These are phyloP conservation scores for Jatropha curcas DNA, from an alignment of 345 rosid genomes.

Conservation along the genomic window DNA sequence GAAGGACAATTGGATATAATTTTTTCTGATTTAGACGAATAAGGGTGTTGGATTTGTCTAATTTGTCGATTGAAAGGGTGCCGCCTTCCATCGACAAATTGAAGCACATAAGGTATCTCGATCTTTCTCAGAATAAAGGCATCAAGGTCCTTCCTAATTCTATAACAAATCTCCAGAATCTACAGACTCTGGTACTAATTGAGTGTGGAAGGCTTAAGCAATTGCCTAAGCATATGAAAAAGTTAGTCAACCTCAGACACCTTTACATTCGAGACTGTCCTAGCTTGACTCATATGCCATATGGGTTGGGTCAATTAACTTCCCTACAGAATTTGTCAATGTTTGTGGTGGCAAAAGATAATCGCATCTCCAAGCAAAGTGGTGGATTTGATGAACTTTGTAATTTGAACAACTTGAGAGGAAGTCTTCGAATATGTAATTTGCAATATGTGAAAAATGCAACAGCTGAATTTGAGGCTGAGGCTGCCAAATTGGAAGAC, in stretches of 20 bases:
- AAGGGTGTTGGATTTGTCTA: neutral
- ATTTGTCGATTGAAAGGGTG: neutral
- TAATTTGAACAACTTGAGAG: constrained; percentile 1
- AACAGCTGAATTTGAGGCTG: no score
- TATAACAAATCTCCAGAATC: constrained; percentile 5
- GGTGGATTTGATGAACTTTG: neutral
- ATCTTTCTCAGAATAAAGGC: neutral
- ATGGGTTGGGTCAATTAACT: neutral
- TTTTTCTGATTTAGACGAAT: neutral
- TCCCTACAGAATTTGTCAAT: neutral
- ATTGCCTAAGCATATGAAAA: neutral
- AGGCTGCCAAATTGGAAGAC: neutral
- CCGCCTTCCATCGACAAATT: constrained; percentile 2
- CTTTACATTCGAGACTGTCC: neutral
- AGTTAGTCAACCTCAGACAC: constrained; percentile 10
- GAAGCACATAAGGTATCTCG: constrained; percentile 24
- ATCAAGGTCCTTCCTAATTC: neutral
- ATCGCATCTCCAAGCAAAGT: neutral
- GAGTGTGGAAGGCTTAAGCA: neutral
- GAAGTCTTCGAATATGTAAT: neutral
- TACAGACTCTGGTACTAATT: constrained; percentile 7
- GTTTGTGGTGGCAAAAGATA: neutral
- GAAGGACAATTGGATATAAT: neutral
- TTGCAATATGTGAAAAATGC: neutral
- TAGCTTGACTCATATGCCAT: constrained; percentile 5